These are phyloP conservation scores for Fusarium sp. DNA, from an alignment of 2,329 filamentous ascomycete species.

Conservation along the genomic window DNA sequence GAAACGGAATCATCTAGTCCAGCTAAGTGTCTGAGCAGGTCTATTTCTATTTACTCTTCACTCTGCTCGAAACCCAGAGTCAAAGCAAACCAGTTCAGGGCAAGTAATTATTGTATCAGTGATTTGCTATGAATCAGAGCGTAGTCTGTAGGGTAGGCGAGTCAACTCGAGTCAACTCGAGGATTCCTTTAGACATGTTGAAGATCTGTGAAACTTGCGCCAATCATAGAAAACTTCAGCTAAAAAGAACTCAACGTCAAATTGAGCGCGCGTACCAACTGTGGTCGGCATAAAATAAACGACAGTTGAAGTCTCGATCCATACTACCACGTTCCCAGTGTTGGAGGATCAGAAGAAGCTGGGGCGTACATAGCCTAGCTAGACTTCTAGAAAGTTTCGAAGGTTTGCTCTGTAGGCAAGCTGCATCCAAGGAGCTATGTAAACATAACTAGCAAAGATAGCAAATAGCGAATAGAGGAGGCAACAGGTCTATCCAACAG, in stretches of 20 bases:
- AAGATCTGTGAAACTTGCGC: not conserved
- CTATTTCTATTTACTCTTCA: too few relatives aligned
- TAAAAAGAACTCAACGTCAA: too few relatives aligned
- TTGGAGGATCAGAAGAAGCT: not conserved
- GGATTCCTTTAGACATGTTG: too few relatives aligned
- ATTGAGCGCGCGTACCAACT: not conserved
- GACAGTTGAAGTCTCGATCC: not conserved
- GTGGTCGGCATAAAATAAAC: not conserved
- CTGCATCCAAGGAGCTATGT: not conserved
- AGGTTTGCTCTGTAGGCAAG: not conserved
- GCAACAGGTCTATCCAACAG: constrained; percentile 42
- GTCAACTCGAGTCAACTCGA: too few relatives aligned
- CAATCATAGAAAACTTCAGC: not conserved
- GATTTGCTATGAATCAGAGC: not conserved
- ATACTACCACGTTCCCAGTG: not conserved
- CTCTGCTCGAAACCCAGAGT: not conserved
- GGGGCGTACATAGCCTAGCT: not conserved
- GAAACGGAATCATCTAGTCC: not conserved
- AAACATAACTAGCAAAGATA: not conserved
- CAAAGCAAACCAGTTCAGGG: not conserved
- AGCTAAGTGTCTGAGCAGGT: not conserved
- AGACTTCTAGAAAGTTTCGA: not conserved
- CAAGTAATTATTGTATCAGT: not conserved
- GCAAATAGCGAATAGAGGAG: not conserved
- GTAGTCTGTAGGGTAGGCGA: not conserved